A percentile compares a stretch with the other conserved stretches of the same genome.
phyloP scores from a whole-genome alignment of 2,329 filamentous ascomycete genomes.

The Chaetomiaceae sp. region DNA sequence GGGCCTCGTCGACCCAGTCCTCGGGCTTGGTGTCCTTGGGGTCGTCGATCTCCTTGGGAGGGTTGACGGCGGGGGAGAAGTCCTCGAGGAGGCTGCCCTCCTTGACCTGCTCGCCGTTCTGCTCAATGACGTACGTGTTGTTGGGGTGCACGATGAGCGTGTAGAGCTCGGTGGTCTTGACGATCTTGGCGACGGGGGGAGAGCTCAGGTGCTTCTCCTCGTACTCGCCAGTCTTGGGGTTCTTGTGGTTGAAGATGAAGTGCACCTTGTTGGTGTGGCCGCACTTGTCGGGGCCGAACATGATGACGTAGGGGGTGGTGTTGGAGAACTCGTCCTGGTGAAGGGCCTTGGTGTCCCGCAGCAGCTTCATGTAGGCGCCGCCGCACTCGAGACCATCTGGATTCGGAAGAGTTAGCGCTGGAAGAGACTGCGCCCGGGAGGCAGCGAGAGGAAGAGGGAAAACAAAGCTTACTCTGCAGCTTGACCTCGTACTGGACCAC shows the following conservation, averaged over 20 bases:
- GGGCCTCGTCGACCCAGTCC: slow-evolving; percentile 90
- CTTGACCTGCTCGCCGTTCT: slow-evolving; percentile 85
- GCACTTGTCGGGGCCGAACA: slow-evolving; percentile 99
- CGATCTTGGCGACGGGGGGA: slow-evolving; percentile 78
- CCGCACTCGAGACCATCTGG: slow-evolving; percentile 92
- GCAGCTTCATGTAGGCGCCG: slow-evolving; percentile 98
- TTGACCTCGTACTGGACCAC: slow-evolving; percentile 99
- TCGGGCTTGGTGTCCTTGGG: slow-evolving; percentile 88
- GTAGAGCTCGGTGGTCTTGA: slow-evolving; percentile 92
- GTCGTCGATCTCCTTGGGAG: slow-evolving; percentile 90
- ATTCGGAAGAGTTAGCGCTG: slow-evolving; percentile 7
- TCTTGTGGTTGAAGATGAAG: slow-evolving; percentile 99
- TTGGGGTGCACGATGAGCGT: slow-evolving; percentile 94
- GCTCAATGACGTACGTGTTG: slow-evolving; percentile 89
- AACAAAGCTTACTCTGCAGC: slow-evolving; percentile 73
- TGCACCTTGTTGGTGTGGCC: slow-evolving; percentile 97
- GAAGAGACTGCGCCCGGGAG: neutral
- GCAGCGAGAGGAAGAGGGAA: neutral
- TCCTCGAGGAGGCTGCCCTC: slow-evolving; percentile 89
- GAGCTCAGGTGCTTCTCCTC: slow-evolving; percentile 97
- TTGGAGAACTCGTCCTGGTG: slow-evolving; percentile 98
- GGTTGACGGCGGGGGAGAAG: slow-evolving; percentile 92
- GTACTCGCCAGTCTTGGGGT: slow-evolving; percentile 98
- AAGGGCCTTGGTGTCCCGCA: slow-evolving; percentile 94
- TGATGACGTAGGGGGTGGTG: slow-evolving; percentile 95